These are phyloP conservation scores for Globisporangium camurandrum DNA, from an alignment of 352 stramenopile genomes.

Conservation along the genomic window DNA sequence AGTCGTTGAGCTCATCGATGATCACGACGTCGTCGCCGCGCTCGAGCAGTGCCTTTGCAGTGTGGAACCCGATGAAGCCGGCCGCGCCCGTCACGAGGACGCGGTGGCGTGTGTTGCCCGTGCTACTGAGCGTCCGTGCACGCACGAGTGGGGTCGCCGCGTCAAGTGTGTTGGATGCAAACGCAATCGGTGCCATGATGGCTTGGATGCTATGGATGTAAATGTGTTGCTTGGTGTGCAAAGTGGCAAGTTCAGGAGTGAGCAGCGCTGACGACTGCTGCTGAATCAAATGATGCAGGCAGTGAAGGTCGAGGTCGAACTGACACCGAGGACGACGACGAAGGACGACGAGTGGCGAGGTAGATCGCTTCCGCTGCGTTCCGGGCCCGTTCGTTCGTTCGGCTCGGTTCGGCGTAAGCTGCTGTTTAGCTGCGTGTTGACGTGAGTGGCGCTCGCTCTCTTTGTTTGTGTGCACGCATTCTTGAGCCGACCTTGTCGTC, in stretches of 20 bases:
- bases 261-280: too few species aligned
- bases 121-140: slow-evolving; percentile 3
- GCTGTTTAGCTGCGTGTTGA: too few species aligned
- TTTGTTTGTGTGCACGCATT: too few species aligned
- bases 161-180: too few species aligned
- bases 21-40: slow-evolving; percentile 91
- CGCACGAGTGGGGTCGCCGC: slow-evolving; percentile 4
- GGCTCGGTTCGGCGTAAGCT: slow-evolving; percentile 6
- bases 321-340: too few species aligned
- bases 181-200: slow-evolving; percentile 20
- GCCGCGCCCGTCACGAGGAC: slow-evolving; percentile 90
- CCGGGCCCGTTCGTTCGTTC: too few species aligned
- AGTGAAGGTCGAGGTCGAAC: too few species aligned
- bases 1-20: slow-evolving; percentile 98
- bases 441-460: too few species aligned
- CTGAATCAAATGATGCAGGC: too few species aligned
- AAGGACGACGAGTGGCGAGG: background rate
- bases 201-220: background rate
- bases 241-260: background rate
- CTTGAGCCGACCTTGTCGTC: too few species aligned
- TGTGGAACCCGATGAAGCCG: slow-evolving; percentile 97
- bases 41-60: slow-evolving; percentile 81
- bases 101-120: slow-evolving; percentile 6
- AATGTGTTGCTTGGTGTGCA: slow-evolving; percentile 1
- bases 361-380: slow-evolving; percentile 2